These are phyloP conservation scores for Deuterostichococcus epilithicus DNA, from an alignment of 139 green algal genomes.

Conservation along the genomic window DNA sequence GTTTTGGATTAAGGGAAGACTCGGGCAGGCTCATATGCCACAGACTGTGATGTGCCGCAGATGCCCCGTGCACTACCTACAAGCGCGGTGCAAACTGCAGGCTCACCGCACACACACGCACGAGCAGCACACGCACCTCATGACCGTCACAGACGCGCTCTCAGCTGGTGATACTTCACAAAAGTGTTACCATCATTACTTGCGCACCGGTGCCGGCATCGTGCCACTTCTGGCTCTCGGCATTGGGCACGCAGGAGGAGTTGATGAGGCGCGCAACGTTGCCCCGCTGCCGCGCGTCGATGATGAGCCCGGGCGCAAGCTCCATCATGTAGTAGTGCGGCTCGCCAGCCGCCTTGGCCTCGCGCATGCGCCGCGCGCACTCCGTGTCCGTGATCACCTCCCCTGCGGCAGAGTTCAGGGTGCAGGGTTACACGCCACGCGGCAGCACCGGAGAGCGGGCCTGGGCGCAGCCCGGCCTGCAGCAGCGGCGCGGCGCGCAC, in stretches of 20 bases:
- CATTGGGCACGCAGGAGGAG: conserved; percentile 84
- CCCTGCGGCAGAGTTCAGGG: conserved; percentile 2
- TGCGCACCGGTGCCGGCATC: conserved; percentile 43
- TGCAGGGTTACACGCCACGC: background rate
- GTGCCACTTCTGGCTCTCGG: conserved; percentile 85
- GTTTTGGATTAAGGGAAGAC: background rate
- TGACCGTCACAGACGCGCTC: background rate
- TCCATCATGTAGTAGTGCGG: conserved; percentile 91
- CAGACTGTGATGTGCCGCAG: background rate
- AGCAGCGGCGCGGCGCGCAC: too few relatives aligned
- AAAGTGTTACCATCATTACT: too few relatives aligned
- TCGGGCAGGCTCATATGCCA: background rate
- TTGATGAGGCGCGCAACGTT: conserved; percentile 81
- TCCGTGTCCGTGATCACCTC: conserved; percentile 53
- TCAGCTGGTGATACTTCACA: too few relatives aligned
- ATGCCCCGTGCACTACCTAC: too few relatives aligned
- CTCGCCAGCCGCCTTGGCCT: conserved; percentile 42
- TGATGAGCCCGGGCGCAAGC: conserved; percentile 63
- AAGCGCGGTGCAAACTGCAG: too few relatives aligned
- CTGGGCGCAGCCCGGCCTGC: too few relatives aligned
- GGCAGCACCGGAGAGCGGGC: too few relatives aligned
- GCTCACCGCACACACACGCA: too few relatives aligned
- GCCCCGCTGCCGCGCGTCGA: conserved; percentile 68
- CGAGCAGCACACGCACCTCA: conserved; percentile 13
- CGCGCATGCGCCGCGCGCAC: conserved; percentile 57